These are phyloP conservation scores for Nadsonia fulvescens DNA, from an alignment of 805 yeast species.

Conservation along the genomic window DNA sequence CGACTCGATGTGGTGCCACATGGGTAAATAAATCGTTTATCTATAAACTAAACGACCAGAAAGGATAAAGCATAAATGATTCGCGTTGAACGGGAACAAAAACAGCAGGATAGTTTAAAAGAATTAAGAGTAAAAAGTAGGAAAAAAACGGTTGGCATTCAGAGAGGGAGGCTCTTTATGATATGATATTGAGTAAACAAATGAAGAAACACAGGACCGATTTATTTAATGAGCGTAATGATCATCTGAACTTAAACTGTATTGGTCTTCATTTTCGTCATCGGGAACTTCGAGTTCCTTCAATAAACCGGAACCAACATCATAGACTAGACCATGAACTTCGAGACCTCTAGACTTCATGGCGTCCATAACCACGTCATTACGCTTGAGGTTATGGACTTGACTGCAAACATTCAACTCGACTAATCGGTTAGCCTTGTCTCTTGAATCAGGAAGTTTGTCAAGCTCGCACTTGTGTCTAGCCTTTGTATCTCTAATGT, in stretches of 20 bases:
- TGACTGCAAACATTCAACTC: slow-evolving; percentile 65
- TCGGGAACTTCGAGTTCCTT: slow-evolving; percentile 24
- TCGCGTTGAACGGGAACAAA: too few species aligned
- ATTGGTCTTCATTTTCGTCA: slow-evolving; percentile 10
- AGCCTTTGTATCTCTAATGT: slow-evolving; percentile 51
- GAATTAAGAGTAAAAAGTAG: too few species aligned
- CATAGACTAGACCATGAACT: slow-evolving; percentile 71
- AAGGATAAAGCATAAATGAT: too few species aligned
- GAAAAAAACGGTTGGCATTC: too few species aligned
- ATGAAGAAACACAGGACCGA: too few species aligned
- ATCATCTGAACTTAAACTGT: slow-evolving; percentile 4
- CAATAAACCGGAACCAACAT: slow-evolving; percentile 59
- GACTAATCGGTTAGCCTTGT: slow-evolving; percentile 42
- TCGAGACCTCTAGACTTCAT: slow-evolving; percentile 43
- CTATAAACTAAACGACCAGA: too few species aligned
- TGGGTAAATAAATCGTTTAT: too few species aligned
- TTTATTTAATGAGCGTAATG: slow-evolving; percentile 2
- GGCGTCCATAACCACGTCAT: slow-evolving; percentile 54
- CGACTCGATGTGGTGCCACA: too few species aligned
- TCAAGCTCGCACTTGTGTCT: slow-evolving; percentile 34
- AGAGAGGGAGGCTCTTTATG: too few species aligned
- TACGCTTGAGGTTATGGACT: slow-evolving; percentile 40
- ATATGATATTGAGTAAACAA: too few species aligned
- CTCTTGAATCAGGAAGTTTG: slow-evolving; percentile 30
- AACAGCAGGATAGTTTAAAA: too few species aligned